These are phyloP conservation scores for Venturia carpophila DNA, from an alignment of 2,329 filamentous ascomycete genomes.

Conservation along the genomic window DNA sequence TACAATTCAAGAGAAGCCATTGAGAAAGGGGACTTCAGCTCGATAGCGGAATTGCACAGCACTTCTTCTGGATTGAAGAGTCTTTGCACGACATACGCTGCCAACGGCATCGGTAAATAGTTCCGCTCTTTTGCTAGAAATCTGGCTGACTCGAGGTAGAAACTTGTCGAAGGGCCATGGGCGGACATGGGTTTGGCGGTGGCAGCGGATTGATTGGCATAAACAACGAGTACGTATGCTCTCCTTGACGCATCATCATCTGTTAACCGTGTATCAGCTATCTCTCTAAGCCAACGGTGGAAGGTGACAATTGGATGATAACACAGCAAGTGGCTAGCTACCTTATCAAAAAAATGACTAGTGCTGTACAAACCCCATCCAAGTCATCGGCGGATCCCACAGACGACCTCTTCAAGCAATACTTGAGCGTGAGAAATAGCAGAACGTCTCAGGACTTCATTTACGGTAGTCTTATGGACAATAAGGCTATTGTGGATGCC, in stretches of 20 bases:
- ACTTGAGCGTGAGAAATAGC: slow-evolving; percentile 30
- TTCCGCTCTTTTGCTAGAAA: neutral
- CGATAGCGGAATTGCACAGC: slow-evolving; percentile 45
- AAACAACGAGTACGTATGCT: slow-evolving; percentile 35
- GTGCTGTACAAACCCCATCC: slow-evolving; percentile 31
- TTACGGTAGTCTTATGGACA: slow-evolving; percentile 28
- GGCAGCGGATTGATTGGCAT: slow-evolving; percentile 46
- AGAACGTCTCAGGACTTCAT: slow-evolving; percentile 26
- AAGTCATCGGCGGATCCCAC: slow-evolving; percentile 31
- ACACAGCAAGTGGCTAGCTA: slow-evolving; percentile 45
- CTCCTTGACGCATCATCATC: neutral
- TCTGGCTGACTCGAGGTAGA: slow-evolving; percentile 25
- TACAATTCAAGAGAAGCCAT: slow-evolving; percentile 39
- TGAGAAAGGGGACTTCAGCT: slow-evolving; percentile 43
- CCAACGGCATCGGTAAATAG: slow-evolving; percentile 41
- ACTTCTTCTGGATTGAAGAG: slow-evolving; percentile 49
- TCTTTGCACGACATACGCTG: slow-evolving; percentile 45
- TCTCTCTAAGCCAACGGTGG: slow-evolving; percentile 47
- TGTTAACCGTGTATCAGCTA: slow-evolving; percentile 25
- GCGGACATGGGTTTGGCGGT: slow-evolving; percentile 47
- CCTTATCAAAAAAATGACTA: slow-evolving; percentile 46
- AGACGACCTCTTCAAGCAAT: slow-evolving; percentile 36
- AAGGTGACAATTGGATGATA: slow-evolving; percentile 53
- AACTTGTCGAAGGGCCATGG: slow-evolving; percentile 46
- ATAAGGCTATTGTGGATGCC: slow-evolving; percentile 36